Conservation (phyloP, 2,329 filamentous ascomycete species). For the Nemania sp. region DNA sequence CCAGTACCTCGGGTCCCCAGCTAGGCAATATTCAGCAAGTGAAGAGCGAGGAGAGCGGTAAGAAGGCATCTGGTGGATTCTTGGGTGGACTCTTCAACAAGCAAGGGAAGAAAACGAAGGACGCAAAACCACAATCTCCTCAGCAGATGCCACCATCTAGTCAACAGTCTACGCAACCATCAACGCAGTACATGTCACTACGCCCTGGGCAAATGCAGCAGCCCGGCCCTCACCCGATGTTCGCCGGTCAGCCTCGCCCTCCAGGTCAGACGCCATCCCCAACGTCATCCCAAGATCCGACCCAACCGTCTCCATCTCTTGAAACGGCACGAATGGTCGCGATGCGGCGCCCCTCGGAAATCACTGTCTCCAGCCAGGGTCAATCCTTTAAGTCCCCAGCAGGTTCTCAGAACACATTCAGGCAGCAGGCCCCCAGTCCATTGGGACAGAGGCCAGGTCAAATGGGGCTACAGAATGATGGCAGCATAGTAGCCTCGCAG, state of each 20-base stretch:
- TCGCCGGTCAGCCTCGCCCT: conserved; percentile 41
- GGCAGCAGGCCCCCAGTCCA: conserved; percentile 32
- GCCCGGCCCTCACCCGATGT: conserved; percentile 46
- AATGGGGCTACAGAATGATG: conserved; percentile 17
- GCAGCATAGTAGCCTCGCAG: conserved; percentile 13
- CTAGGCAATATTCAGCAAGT: conserved; percentile 37
- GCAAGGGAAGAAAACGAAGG: conserved; percentile 45
- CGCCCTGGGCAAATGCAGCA: conserved; percentile 46
- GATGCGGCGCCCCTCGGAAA: conserved; percentile 47
- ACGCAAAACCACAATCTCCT: conserved; percentile 42
- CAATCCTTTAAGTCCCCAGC: conserved; percentile 42
- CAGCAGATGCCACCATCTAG: conserved; percentile 37
- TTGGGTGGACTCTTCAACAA: conserved; percentile 48
- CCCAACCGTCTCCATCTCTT: conserved; percentile 31
- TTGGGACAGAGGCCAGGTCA: conserved; percentile 26
- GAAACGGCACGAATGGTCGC: conserved; percentile 43
- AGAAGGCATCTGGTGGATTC: conserved; percentile 46
- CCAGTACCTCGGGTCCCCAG: conserved; percentile 35
- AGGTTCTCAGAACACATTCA: conserved; percentile 38
- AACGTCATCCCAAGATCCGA: conserved; percentile 23
- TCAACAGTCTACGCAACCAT: conserved; percentile 41
- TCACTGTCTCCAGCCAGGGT: conserved; percentile 44
- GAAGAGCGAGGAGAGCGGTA: conserved; percentile 44
- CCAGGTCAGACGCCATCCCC: conserved; percentile 40
- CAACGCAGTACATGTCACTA: conserved; percentile 40